Conservation (phyloP, 1,284 basidiomycete genomes). For the Puccinia polysora region DNA sequence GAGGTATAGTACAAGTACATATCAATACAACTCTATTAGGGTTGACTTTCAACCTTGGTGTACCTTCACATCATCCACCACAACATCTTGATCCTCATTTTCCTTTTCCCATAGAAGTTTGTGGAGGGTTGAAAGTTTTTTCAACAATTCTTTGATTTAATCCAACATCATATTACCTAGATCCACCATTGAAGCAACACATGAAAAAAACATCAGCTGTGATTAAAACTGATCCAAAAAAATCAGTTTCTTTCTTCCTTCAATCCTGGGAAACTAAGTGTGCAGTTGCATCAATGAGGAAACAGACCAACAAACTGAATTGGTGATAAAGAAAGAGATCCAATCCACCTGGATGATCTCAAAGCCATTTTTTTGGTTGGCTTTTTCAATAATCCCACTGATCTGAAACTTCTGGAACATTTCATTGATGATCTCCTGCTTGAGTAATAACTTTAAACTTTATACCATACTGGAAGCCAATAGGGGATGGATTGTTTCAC, state of each 20-base stretch:
- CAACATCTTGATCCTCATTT: too few relatives aligned
- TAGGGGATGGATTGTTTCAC: background rate
- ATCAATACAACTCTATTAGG: too few relatives aligned
- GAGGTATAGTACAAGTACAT: too few relatives aligned
- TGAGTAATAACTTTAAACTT: conserved; percentile 33
- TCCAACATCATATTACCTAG: conserved; percentile 14
- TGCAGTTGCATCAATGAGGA: background rate
- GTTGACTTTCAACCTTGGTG: too few relatives aligned
- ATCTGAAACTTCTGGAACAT: background rate
- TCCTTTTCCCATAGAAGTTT: conserved; percentile 38
- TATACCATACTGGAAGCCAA: conserved; percentile 1
- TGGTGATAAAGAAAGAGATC: conserved; percentile 27
- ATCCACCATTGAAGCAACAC: background rate
- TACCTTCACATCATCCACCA: too few relatives aligned
- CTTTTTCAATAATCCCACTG: background rate
- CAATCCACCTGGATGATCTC: conserved; percentile 24
- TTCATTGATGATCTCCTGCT: conserved; percentile 17
- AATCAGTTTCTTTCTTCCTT: too few relatives aligned
- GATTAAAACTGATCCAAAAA: background rate
- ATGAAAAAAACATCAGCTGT: background rate
- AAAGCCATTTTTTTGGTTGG: background rate
- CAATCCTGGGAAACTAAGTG: too few relatives aligned
- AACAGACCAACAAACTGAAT: conserved; percentile 12
- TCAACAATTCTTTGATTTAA: conserved; percentile 20
- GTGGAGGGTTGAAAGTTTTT: background rate